A percentile compares a stretch with the other conserved stretches of the same genome.
Conservation (phyloP, 208 protist species). For the Trypanosoma avium region DNA sequence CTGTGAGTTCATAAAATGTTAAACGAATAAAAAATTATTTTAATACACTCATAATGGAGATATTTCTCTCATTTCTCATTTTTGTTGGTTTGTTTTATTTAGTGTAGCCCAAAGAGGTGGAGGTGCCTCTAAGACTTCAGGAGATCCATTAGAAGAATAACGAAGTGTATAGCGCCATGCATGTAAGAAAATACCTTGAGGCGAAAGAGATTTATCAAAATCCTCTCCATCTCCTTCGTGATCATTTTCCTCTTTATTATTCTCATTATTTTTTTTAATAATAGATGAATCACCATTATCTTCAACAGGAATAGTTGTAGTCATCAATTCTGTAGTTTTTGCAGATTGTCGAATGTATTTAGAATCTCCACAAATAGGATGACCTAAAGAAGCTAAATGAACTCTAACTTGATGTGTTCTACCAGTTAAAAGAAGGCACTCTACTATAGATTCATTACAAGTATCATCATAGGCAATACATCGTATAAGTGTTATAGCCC, state of each 20-base stretch:
- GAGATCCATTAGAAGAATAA: conserved; percentile 12
- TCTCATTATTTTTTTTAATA: background rate
- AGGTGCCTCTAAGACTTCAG: conserved; percentile 31
- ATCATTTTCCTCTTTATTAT: conserved; percentile 2
- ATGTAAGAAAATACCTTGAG: conserved; percentile 55
- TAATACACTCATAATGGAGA: too few species aligned
- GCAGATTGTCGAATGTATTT: conserved; percentile 57
- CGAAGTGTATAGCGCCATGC: conserved; percentile 61
- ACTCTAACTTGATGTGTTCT: conserved; percentile 93
- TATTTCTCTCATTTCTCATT: too few species aligned
- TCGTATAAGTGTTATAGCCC: conserved; percentile 41
- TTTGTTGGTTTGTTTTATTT: conserved; percentile 3
- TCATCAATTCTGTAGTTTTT: background rate
- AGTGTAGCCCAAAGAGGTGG: conserved; percentile 37
- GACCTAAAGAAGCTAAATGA: conserved; percentile 82
- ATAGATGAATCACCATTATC: background rate
- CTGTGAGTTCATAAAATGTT: too few species aligned
- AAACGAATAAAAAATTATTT: too few species aligned
- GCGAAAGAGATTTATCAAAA: background rate
- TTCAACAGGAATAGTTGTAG: background rate
- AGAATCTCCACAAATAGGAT: conserved; percentile 81
- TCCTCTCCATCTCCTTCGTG: conserved; percentile 7
- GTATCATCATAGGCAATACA: conserved; percentile 41
- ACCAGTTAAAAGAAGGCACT: conserved; percentile 81
- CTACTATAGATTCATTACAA: conserved; percentile 55